Evolutionary conservation across 495 filamentous ascomycete genomes (phyloP).

Genomic region (Xylaria palmicola): DNA sequence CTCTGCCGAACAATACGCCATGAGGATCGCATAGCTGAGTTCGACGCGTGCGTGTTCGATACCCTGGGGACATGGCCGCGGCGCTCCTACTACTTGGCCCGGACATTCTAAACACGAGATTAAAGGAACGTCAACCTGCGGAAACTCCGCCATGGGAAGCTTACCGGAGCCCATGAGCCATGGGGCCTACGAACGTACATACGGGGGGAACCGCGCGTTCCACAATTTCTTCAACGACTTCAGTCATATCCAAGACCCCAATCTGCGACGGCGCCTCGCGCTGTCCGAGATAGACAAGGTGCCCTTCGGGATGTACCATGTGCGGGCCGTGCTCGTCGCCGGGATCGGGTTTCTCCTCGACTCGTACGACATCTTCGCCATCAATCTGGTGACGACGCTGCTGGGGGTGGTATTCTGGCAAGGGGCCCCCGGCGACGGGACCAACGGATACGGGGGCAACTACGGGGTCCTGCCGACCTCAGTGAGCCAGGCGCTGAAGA

Average conservation of each 20-base stretch:
- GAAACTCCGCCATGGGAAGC: slow-evolving; percentile 1
- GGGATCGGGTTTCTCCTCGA: slow-evolving; percentile 80
- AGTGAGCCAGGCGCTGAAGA: slow-evolving; percentile 70
- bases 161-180: slow-evolving; percentile 37
- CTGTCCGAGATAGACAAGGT: slow-evolving; percentile 74
- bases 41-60: neutral
- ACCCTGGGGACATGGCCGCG: slow-evolving; percentile 1
- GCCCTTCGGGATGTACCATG: slow-evolving; percentile 75
- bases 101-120: neutral
- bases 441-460: slow-evolving; percentile 40
- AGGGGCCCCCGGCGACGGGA: slow-evolving; percentile 27
- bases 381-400: slow-evolving; percentile 68
- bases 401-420: slow-evolving; percentile 75
- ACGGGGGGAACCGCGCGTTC: slow-evolving; percentile 57
- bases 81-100: neutral
- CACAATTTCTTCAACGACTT: slow-evolving; percentile 60
- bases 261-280: slow-evolving; percentile 67
- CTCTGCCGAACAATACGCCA: neutral
- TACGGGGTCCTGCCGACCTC: slow-evolving; percentile 54
- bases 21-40: neutral
- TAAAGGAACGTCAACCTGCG: neutral
- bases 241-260: slow-evolving; percentile 65
- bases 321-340: slow-evolving; percentile 67
- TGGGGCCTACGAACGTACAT: slow-evolving; percentile 33
- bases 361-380: slow-evolving; percentile 77